phyloP scores from a whole-genome alignment of 192 early-diverging fungal genomes.

The Oehlia diaphana region DNA sequence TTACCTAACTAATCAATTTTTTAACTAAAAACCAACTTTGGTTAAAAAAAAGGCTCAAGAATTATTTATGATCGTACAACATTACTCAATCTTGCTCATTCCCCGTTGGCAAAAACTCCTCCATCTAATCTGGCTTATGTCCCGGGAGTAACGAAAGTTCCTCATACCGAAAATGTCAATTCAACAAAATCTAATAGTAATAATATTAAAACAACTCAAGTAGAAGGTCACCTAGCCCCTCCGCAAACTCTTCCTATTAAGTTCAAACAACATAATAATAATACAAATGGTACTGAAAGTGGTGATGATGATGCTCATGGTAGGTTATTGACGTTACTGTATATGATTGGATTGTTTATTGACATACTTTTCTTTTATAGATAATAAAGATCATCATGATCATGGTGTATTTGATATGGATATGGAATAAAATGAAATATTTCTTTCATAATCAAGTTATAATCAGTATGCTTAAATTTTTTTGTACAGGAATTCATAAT shows the following conservation, averaged over 20 bases:
- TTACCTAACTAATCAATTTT: no score
- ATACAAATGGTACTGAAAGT: conserved; percentile 1
- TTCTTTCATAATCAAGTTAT: no score
- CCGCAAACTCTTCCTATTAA: background rate
- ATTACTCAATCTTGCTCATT: conserved; percentile 60
- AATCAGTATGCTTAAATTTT: no score
- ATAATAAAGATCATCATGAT: conserved; percentile 1
- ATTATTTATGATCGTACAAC: conserved; percentile 65
- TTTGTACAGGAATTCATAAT: no score
- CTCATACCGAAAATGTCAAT: conserved; percentile 14
- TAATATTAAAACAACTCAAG: background rate
- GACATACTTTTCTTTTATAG: background rate
- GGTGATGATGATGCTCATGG: background rate
- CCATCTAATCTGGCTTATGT: conserved; percentile 59
- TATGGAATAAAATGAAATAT: conserved; percentile 15
- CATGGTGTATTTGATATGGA: conserved; percentile 23
- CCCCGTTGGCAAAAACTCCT: conserved; percentile 59
- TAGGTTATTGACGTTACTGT: background rate
- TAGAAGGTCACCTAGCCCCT: conserved; percentile 21
- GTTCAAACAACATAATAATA: background rate
- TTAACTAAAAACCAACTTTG: no score
- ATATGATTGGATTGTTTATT: background rate
- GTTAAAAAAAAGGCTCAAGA: conserved; percentile 52
- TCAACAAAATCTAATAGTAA: conserved; percentile 14
- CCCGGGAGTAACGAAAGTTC: conserved; percentile 56